These are phyloP conservation scores for Fusarium napiforme DNA, from an alignment of 2,329 filamentous ascomycete species.

Conservation along the genomic window DNA sequence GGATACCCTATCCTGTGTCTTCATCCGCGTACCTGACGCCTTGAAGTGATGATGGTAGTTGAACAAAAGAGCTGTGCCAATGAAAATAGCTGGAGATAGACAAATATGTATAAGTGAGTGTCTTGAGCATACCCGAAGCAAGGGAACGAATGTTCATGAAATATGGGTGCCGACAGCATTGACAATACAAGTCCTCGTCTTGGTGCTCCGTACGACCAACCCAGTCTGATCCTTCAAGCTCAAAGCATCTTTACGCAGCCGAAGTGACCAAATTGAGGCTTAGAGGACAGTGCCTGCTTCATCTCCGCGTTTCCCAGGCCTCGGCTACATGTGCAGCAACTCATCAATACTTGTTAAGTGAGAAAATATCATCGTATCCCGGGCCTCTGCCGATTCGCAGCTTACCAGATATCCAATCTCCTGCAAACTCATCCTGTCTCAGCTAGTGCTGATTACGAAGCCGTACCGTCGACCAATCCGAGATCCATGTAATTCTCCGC, in stretches of 20 bases:
- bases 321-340: neutral
- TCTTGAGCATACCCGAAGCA: too few species aligned
- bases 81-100: neutral
- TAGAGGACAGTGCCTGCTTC: neutral
- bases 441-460: conserved; percentile 22
- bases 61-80: neutral
- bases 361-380: conserved; percentile 11
- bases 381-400: conserved; percentile 9
- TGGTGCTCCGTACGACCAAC: neutral
- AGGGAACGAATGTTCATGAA: neutral
- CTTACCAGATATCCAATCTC: conserved; percentile 9
- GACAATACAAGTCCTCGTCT: neutral
- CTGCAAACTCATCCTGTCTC: conserved; percentile 2
- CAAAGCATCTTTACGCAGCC: neutral
- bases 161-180: neutral
- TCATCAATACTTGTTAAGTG: neutral
- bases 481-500: conserved; percentile 51
- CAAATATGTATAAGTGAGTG: neutral
- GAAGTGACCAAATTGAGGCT: neutral
- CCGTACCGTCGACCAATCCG: neutral
- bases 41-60: neutral
- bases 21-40: neutral
- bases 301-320: neutral
- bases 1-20: neutral
- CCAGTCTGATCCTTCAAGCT: neutral